A percentile compares a stretch with the other conserved stretches of the same genome.
These are phyloP conservation scores for Zymoseptoria pseudotritici DNA, from an alignment of 2,329 filamentous ascomycete species.

Conservation along the genomic window DNA sequence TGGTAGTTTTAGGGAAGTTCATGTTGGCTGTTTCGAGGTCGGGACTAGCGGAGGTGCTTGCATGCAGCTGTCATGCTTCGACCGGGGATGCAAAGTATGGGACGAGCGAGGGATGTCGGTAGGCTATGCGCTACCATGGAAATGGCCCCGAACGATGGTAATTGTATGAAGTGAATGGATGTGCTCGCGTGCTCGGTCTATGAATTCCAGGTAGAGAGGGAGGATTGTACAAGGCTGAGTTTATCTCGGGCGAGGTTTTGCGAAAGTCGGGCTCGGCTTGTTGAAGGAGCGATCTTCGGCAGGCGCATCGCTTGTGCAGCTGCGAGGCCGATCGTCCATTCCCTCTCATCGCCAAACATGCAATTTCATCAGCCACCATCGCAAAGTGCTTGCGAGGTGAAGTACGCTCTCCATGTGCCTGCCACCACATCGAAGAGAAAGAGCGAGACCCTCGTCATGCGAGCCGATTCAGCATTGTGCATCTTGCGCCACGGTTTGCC, in stretches of 20 bases:
- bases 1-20: constrained; percentile 18
- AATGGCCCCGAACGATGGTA: not conserved
- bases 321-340: too few species aligned
- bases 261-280: not conserved
- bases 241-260: not conserved
- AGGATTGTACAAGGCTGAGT: not conserved
- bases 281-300: not conserved
- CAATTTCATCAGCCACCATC: not conserved
- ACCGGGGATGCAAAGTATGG: not conserved
- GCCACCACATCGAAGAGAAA: not conserved
- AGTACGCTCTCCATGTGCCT: not conserved
- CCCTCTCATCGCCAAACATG: too few species aligned
- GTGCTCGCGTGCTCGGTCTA: not conserved
- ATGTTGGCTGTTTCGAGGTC: constrained; percentile 10
- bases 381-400: not conserved
- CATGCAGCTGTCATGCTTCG: constrained; percentile 6
- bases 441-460: not conserved
- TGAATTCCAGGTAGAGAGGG: not conserved
- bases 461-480: not conserved
- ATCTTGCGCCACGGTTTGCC: not conserved
- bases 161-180: not conserved
- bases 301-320: not conserved
- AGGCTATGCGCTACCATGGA: not conserved
- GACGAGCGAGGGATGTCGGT: not conserved
- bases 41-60: constrained; percentile 7